Conservation (phyloP, 306 rosid genomes). For the Hylodesmum podocarpum region DNA sequence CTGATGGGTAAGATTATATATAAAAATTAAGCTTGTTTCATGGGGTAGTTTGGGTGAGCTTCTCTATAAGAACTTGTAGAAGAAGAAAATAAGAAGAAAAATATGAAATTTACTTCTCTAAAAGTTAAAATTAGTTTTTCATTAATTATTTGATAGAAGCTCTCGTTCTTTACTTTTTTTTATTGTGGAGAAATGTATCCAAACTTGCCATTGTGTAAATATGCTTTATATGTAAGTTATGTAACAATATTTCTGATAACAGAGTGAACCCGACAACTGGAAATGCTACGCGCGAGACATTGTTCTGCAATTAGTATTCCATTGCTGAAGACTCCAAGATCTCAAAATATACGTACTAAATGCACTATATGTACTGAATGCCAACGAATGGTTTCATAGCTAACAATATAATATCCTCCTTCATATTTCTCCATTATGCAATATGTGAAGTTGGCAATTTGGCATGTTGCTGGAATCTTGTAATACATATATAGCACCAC, state of each 20-base stretch:
- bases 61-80: no score
- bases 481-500: neutral
- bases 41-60: no score
- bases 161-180: no score
- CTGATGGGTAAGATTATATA: slow-evolving; percentile 67
- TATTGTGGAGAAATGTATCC: no score
- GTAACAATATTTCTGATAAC: slow-evolving; percentile 42
- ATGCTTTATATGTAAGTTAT: slow-evolving; percentile 19
- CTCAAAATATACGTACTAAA: neutral
- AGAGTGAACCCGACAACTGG: slow-evolving; percentile 92
- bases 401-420: neutral
- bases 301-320: slow-evolving; percentile 69
- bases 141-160: no score
- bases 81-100: no score
- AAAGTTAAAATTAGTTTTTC: no score
- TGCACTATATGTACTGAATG: neutral
- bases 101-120: no score
- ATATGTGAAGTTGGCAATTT: neutral
- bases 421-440: neutral
- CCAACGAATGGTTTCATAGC: neutral
- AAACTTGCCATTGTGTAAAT: slow-evolving; percentile 1
- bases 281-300: slow-evolving; percentile 82
- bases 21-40: neutral
- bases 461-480: neutral
- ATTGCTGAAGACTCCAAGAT: slow-evolving; percentile 10